Base-by-base conservation (phyloP, 2,329 filamentous ascomycete genomes). In the Fusarium beomiforme region DNA sequence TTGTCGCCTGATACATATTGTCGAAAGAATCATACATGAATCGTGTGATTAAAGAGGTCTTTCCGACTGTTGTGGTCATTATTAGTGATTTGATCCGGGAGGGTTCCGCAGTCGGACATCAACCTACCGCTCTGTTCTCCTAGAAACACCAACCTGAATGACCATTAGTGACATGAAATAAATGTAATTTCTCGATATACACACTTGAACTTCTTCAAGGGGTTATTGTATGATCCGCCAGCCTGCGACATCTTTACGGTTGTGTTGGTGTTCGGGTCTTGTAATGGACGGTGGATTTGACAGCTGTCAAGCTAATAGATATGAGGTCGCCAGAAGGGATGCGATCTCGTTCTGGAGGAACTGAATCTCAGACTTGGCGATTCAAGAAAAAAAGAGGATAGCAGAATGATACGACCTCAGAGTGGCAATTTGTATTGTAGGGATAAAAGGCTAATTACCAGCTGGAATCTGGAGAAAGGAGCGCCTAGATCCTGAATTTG, bases 11-110 rank as follows among this genome's bases (percentile, higher is more conserved):
- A 85, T 99, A 99, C 88, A 95, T 98, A 85, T 97, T 98, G 87
- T 99, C 96, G 87, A 99, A 99, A 50, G 96, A 98, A 84, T 99
- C 96, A 88, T 99, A 99, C 96, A 99, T 99, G 87, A 99, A 99
- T 73, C 96, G 92, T 74, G 96, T 99, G 82, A 99, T 99, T 77
- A 99, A 86, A 69, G 96, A 99, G 34, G 96, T 99, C 86, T 99
- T 99, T 81, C 96, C 96, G 78, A 99, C 96, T 98, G 81, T 72
- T 65, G 57, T 57, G 53, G 51, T 67, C 37, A 50, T 46, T 49
- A 53, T 81, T 72, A 79, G 80, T 74, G 59, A 67, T 46, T 49
- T 59, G 51, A 59, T 55, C 61, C 50, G 57, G 59, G 53, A 61
- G 23, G 60, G 60, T 47, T 65, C 71, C 68, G 73, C 49, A 34